phyloP scores from a whole-genome alignment of 306 rosid genomes.

The Datisca glomerata region DNA sequence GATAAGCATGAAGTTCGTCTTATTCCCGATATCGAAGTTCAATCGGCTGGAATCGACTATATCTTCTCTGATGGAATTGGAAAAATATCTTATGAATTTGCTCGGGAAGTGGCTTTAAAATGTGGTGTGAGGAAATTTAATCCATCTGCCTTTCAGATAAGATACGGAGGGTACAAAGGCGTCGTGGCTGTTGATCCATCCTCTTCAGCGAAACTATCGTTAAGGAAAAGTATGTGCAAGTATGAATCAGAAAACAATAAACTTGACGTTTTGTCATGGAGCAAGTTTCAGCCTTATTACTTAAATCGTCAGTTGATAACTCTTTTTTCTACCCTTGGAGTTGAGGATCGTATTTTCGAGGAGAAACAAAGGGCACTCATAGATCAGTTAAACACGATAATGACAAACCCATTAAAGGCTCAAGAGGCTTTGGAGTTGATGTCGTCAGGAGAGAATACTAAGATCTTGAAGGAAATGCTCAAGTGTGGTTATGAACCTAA shows the following conservation, averaged over 20 bases:
- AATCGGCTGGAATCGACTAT: not conserved
- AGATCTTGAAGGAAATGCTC: constrained; percentile 23
- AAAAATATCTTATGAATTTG: constrained; percentile 24
- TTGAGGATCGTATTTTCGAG: constrained; percentile 9
- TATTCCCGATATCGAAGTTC: constrained; percentile 19
- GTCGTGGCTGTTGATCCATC: constrained; percentile 37
- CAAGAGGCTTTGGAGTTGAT: constrained; percentile 16
- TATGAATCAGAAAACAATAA: constrained; percentile 16
- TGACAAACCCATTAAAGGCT: constrained; percentile 22
- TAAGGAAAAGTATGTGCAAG: constrained; percentile 31
- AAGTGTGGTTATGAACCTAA: constrained; percentile 20
- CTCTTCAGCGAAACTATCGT: constrained; percentile 13
- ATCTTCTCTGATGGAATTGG: constrained; percentile 43
- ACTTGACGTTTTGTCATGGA: constrained; percentile 26
- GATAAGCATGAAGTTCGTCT: constrained; percentile 7
- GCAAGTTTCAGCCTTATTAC: constrained; percentile 30
- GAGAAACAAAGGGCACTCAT: constrained; percentile 15
- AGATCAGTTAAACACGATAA: constrained; percentile 13
- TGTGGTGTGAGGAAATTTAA: constrained; percentile 13
- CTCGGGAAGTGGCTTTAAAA: constrained; percentile 23
- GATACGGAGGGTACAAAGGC: constrained; percentile 33
- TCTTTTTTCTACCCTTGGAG: constrained; percentile 28
- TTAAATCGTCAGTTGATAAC: constrained; percentile 29
- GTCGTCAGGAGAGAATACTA: constrained; percentile 20
- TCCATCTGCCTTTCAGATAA: constrained; percentile 29